Evolutionary conservation across 2,329 filamentous ascomycete species (phyloP).

Genomic region (Fusarium goolgardi): DNA sequence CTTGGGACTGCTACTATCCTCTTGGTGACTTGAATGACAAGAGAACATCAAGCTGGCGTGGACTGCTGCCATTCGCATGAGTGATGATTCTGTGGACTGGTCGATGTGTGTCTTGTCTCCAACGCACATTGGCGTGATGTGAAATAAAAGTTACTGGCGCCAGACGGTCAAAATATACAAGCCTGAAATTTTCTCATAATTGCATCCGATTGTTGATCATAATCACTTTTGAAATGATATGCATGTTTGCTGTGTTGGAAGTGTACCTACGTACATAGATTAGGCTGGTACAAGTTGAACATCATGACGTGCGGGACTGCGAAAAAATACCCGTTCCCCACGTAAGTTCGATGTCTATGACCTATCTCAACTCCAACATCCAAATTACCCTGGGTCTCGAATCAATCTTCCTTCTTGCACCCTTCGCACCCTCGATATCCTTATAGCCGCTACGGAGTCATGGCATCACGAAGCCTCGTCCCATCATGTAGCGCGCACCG

Average conservation of each 20-base stretch:
- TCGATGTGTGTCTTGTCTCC: neutral
- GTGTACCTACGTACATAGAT: neutral
- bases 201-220: neutral
- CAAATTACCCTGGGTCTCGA: constrained; percentile 1
- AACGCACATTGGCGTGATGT: constrained; percentile 16
- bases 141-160: constrained; percentile 34
- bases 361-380: constrained; percentile 15
- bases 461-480: constrained; percentile 42
- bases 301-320: constrained; percentile 47
- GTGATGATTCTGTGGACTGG: constrained; percentile 31
- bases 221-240: neutral
- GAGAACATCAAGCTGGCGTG: constrained; percentile 55
- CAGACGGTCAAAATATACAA: constrained; percentile 24
- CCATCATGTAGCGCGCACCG: constrained; percentile 38
- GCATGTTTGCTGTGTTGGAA: neutral
- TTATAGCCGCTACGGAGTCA: neutral
- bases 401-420: constrained; percentile 4
- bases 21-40: constrained; percentile 61
- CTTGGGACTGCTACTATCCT: constrained; percentile 57
- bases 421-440: neutral
- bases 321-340: constrained; percentile 45
- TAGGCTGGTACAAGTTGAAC: neutral
- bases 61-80: constrained; percentile 38
- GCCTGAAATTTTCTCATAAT: constrained; percentile 3
- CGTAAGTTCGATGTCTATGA: constrained; percentile 16